Evolutionary conservation across 1,139 yeast genomes (phyloP).

Genomic region (Lodderomyces orthopsilosis): DNA sequence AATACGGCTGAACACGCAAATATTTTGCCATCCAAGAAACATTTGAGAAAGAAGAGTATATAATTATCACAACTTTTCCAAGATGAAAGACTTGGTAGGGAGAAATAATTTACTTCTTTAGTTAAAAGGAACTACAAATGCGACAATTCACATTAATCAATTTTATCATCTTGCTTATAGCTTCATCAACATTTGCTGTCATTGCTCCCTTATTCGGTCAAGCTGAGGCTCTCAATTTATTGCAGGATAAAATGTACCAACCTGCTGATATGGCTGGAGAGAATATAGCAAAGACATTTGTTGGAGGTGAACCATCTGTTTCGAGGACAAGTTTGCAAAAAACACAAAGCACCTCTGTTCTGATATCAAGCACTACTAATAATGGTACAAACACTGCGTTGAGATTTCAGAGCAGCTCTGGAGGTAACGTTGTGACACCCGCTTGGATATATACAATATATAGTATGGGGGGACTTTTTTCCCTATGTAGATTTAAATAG

Average conservation of each 20-base stretch:
- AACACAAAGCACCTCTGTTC: background rate
- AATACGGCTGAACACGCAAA: background rate
- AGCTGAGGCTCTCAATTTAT: background rate
- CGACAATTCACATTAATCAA: background rate
- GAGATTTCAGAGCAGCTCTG: background rate
- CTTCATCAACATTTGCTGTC: background rate
- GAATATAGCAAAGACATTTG: background rate
- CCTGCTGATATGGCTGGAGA: conserved; percentile 1
- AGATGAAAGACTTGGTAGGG: no score
- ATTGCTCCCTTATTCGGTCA: background rate
- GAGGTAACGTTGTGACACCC: background rate
- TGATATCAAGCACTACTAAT: background rate
- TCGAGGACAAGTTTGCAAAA: background rate
- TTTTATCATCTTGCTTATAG: background rate
- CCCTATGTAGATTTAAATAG: background rate
- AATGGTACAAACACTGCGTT: background rate
- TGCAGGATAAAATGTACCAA: background rate
- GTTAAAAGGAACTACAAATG: background rate
- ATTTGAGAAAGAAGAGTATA: no score
- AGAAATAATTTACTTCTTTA: no score
- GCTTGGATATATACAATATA: background rate
- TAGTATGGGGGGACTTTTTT: background rate
- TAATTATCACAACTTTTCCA: no score
- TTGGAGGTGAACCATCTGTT: conserved; percentile 1
- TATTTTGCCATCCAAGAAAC: background rate